Evolutionary conservation across 306 rosid species (phyloP).

Genomic region (Hippophae tibetana): DNA sequence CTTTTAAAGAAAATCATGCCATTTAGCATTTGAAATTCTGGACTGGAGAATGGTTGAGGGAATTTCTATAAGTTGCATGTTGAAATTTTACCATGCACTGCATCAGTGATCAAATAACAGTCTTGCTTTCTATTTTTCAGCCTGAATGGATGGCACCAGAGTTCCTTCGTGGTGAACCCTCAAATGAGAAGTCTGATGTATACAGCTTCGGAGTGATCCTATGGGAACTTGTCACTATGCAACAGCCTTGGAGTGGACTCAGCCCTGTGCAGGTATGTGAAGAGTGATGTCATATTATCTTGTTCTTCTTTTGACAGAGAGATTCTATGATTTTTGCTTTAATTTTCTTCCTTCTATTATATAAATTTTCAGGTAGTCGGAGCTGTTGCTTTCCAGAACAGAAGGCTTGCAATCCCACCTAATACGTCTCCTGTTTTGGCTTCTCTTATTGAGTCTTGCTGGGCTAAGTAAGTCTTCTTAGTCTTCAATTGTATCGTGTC

Average conservation of each 20-base stretch:
- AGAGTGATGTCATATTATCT: background rate
- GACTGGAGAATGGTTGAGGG: too few species aligned
- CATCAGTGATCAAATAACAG: too few species aligned
- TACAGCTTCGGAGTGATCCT: conserved; percentile 91
- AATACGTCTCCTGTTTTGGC: conserved; percentile 60
- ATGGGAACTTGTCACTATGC: conserved; percentile 89
- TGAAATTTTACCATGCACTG: too few species aligned
- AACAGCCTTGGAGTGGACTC: conserved; percentile 94
- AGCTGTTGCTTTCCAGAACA: conserved; percentile 92
- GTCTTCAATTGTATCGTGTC: too few species aligned
- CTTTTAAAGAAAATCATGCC: too few species aligned
- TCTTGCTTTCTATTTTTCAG: conserved; percentile 19
- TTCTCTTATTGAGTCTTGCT: conserved; percentile 90
- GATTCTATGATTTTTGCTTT: background rate
- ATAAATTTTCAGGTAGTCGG: conserved; percentile 71
- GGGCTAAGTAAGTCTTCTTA: conserved; percentile 69
- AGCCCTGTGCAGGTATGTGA: conserved; percentile 72
- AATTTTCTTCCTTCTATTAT: background rate
- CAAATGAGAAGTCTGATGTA: conserved; percentile 92
- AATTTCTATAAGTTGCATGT: too few species aligned
- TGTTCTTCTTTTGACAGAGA: background rate
- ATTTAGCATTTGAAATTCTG: too few species aligned
- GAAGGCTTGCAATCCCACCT: conserved; percentile 67
- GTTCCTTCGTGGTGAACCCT: conserved; percentile 94
- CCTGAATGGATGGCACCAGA: conserved; percentile 99